Percentiles rank a stretch among this genome's conserved stretches.
These are phyloP conservation scores for Cucurbita moschata DNA, from an alignment of 306 rosid species.

Conservation along the genomic window DNA sequence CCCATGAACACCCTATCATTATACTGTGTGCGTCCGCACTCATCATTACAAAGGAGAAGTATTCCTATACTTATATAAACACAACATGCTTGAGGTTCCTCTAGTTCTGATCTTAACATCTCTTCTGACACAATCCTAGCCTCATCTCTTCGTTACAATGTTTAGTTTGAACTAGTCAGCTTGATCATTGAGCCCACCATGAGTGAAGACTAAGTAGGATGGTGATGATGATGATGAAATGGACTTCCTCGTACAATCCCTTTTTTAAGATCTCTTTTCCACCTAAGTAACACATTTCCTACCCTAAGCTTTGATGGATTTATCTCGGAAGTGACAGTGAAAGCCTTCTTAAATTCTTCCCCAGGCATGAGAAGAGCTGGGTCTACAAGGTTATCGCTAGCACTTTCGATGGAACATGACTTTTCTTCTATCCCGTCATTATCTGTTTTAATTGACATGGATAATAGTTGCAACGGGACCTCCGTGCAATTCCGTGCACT, in stretches of 20 bases:
- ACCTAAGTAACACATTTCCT: constrained; percentile 58
- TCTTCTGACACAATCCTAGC: too few species aligned
- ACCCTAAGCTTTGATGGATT: constrained; percentile 37
- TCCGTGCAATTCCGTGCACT: constrained; percentile 62
- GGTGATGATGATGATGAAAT: too few species aligned
- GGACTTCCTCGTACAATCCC: too few species aligned
- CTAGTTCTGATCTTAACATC: too few species aligned
- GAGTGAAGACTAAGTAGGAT: too few species aligned
- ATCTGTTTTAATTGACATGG: constrained; percentile 49
- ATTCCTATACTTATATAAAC: too few species aligned
- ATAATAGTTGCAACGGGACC: constrained; percentile 49
- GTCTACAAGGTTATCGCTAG: constrained; percentile 27
- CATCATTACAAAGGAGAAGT: too few species aligned
- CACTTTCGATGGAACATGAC: constrained; percentile 40
- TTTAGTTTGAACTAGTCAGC: background rate
- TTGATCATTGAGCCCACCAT: background rate
- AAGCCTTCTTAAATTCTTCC: constrained; percentile 83
- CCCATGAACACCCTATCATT: too few species aligned
- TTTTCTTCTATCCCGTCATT: constrained; percentile 34
- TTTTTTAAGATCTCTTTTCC: constrained; percentile 33
- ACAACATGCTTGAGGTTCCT: too few species aligned
- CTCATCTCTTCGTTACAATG: too few species aligned
- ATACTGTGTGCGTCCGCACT: too few species aligned
- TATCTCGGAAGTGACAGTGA: constrained; percentile 35
- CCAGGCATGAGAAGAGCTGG: constrained; percentile 59